Evolutionary conservation across 2,329 filamentous ascomycete species (phyloP), one percentile per base, ranked within the genome.

Genomic region (Myrmaecium sp.): DNA sequence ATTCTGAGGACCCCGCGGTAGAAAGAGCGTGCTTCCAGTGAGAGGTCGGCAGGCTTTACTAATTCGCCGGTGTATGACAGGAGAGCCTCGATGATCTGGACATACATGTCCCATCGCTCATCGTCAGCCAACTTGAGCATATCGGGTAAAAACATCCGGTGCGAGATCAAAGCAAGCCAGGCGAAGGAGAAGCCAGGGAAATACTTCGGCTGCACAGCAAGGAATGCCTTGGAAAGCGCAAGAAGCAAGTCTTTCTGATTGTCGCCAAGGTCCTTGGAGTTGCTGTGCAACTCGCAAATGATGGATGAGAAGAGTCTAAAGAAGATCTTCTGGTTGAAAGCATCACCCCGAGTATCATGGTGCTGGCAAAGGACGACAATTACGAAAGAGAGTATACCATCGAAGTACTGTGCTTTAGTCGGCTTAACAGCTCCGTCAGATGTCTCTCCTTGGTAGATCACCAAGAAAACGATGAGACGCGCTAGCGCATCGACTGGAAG

Each of bases 291-390:
- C 39, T 89, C 76, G 48, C 78, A 80, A 4, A 98, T 63, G 25
- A 94, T 64, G 41, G 77, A 67, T 0, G 82, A 86, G 45, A 94
- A 77, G 21, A 98, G 64, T 23, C 86, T 74, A 66, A 84, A 89
- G 60, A 94, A 95, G 16, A 91, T 74, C 34, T 81, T 74, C 44
- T 86, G 78, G 41, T 82, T 86, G 58, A 92, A 84, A 20, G 64
- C 66, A 28, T 93, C 83, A 4, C 73, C 77, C 23, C 76, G 71
- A 50, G 74, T 80, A 30, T 78, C 65, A 42, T 91, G 76, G 46
- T 95, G 82, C 39, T 89, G 74, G 48, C 80, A 86, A 33, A 94
- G 63, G 3, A 94, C 67, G 30, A 98, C 56, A 3, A 82, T 68
- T 17, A 81, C 59, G n/a, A 94, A 56, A 5, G 76, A 71, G 21